Evolutionary conservation across 2,329 filamentous ascomycete species (phyloP).

Genomic region (Emmonsia crescens): DNA sequence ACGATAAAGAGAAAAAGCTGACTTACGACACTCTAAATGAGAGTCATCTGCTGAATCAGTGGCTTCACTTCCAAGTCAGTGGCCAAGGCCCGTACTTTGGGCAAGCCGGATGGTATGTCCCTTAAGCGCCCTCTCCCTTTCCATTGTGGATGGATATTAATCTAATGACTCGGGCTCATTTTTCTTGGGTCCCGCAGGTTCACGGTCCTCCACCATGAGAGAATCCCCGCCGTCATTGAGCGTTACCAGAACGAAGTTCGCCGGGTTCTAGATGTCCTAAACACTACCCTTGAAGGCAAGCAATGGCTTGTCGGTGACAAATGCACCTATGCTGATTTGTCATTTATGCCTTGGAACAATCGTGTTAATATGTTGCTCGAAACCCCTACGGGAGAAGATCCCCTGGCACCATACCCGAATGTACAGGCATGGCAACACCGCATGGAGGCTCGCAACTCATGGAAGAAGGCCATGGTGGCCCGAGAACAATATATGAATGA

Average conservation of each 20-base stretch:
- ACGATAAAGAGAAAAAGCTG: slow-evolving; percentile 31
- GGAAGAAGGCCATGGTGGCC: slow-evolving; percentile 13
- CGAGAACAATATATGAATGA: not conserved
- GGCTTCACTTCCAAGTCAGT: slow-evolving; percentile 32
- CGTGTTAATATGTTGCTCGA: slow-evolving; percentile 3
- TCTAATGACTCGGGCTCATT: not conserved
- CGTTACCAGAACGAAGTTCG: slow-evolving; percentile 32
- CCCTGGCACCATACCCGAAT: slow-evolving; percentile 22
- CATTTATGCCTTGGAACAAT: slow-evolving; percentile 31
- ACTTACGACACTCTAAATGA: slow-evolving; percentile 24
- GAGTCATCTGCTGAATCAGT: slow-evolving; percentile 27
- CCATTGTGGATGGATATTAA: not conserved
- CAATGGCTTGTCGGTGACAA: slow-evolving; percentile 36
- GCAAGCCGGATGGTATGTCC: slow-evolving; percentile 19
- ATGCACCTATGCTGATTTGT: slow-evolving; percentile 33
- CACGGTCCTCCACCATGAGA: slow-evolving; percentile 27
- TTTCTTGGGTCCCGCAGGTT: slow-evolving; percentile 24
- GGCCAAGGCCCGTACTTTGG: slow-evolving; percentile 38
- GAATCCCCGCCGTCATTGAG: slow-evolving; percentile 28
- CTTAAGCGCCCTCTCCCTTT: not conserved
- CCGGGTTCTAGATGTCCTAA: slow-evolving; percentile 33
- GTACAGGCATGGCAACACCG: slow-evolving; percentile 22
- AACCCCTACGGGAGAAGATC: slow-evolving; percentile 14
- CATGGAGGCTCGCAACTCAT: slow-evolving; percentile 18
- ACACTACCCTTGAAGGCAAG: slow-evolving; percentile 26